These are phyloP conservation scores for Coemansia sp. DNA, from an alignment of 192 early-diverging fungal species.

Conservation along the genomic window DNA sequence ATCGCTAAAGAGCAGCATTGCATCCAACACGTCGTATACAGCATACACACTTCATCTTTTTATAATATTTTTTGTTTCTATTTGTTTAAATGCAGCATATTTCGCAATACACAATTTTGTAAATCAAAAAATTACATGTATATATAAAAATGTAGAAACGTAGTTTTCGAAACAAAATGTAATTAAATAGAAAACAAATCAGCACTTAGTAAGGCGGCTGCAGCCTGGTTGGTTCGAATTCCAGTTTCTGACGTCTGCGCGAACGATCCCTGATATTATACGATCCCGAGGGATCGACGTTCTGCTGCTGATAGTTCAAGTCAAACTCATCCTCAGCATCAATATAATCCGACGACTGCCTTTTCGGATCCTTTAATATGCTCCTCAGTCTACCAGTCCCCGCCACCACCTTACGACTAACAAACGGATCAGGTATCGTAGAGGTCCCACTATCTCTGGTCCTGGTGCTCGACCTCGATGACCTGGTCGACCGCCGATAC, in stretches of 20 bases:
- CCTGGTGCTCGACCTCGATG: constrained; percentile 1
- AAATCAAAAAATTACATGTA: too few species aligned
- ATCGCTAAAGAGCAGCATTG: too few species aligned
- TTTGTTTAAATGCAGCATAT: too few species aligned
- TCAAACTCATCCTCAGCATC: not conserved
- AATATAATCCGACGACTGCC: not conserved
- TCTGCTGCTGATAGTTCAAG: not conserved
- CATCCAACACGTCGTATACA: too few species aligned
- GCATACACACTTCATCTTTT: too few species aligned
- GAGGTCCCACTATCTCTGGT: constrained; percentile 10
- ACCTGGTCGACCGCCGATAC: constrained; percentile 1
- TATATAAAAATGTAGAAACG: not conserved
- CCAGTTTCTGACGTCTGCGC: not conserved
- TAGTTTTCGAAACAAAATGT: not conserved
- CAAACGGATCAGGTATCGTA: not conserved
- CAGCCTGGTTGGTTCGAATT: not conserved
- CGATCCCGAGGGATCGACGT: not conserved
- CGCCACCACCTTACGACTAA: too few species aligned
- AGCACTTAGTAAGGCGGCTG: not conserved
- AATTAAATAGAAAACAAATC: not conserved
- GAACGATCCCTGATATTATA: constrained; percentile 9
- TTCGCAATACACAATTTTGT: too few species aligned
- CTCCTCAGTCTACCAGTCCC: not conserved
- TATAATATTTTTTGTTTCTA: too few species aligned
- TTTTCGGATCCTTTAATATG: not conserved